Base-by-base conservation (phyloP, 2,329 filamentous ascomycete genomes). In the Pseudogymnoascus pannorum region DNA sequence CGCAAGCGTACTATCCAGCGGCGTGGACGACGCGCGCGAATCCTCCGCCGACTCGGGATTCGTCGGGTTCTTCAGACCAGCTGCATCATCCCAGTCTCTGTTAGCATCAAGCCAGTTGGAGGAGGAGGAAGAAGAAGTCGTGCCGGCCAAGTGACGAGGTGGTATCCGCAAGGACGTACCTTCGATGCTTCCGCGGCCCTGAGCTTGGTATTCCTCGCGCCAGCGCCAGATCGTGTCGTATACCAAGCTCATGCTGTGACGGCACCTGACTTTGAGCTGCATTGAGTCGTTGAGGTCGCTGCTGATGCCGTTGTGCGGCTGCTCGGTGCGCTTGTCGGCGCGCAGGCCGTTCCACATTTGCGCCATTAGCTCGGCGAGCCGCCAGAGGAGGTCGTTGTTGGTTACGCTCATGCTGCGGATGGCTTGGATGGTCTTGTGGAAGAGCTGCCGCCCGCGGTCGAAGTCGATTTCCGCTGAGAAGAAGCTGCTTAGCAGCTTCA, bases 201-300 rank as follows among this genome's bases (percentile, higher is more conserved):
- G 81, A 57, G 87, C 83, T 72, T 89, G 87, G 68, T 84, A 91
- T 71, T 92, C 88, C 71, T 91, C 87, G 67, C 90, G 83, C 89
- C 89, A 94, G 64, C 89, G 82, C 89, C 89, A 93, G 58, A 92
- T 89, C 11, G 87, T 90, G 74, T 94, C 89, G 69, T 90, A 93
- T 1, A 94, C 86, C 12, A 92, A 81, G 72, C 88, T 92, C 86
- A 93, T 91, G 73, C 89, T 92, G 78, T 91, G 90, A 22, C 89
- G 81, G 68, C 88, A 92, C 58, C 89, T 84, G n/a, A 93, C 88
- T 70, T 91, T 91, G 57, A 94, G 81, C 71, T 92, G 87, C 44
- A 93, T 76, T 64, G 82, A 88, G 67, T 90, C 87, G 68, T 92
- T 88, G 42, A 87, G 67, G 26, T 69, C 66, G 20, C 60, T 58